Evolutionary conservation across 1,139 yeast genomes (phyloP), one percentile per base, ranked within the genome.

Genomic region (Candida sojae): DNA sequence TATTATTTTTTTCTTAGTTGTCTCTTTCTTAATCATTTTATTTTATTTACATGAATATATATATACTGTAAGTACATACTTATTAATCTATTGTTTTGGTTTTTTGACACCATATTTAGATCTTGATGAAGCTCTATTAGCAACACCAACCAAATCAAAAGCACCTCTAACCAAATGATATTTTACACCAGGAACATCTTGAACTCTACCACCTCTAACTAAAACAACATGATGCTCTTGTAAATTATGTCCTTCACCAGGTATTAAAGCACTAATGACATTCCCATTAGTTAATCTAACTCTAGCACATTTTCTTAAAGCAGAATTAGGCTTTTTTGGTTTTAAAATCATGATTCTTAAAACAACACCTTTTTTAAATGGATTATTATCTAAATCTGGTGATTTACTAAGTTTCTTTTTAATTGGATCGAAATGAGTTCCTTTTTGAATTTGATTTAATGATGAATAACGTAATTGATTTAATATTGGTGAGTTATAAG

Each of bases 201-300:
- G 97, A 46, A 91, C 91, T 78, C 97, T 84, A 13, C 99, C 99
- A 26, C 99, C 99, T 67, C 99, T 83, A 2, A 95, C 96, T 48
- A 86, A 82, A 2, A 95, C 98, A 48, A 93, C 96, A 63, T 96
- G 90, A 71, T 95, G 99, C 70, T 95, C 99, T 72, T 93, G 98
- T 39, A 96, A 93, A 63, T 93, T 93, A 69, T 95, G 99, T 25
- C 99, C 99, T 64, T 93, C 98, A 49, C 99, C 99, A 10, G 98
- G 97, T 51, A 95, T 93, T 66, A 92, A 91, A 3, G 97, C 97
- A 46, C 96, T 86, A 17, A 93, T 81, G 45, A 88, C 86, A 57
- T 85, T 86, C 32, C 99, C 99, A 61, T 89, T 93, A 17, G 96
- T 83, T 53, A 95, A 78, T 68, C 97, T 81, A 29, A 95, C 99